Base-by-base conservation (phyloP, 345 rosid genomes). In the Melastoma malabathricum region DNA sequence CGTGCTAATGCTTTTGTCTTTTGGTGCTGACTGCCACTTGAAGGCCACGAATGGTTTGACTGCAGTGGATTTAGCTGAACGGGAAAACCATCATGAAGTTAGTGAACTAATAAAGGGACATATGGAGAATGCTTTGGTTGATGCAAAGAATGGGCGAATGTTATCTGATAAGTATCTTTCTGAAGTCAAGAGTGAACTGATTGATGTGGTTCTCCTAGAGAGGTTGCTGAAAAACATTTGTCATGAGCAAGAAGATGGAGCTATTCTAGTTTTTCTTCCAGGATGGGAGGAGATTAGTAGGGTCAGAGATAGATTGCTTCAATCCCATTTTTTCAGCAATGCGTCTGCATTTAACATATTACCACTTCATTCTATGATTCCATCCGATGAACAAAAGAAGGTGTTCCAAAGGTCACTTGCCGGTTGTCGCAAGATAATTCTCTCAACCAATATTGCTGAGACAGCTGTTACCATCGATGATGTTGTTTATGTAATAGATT, bases 241-340 rank as follows among this genome's bases (percentile, higher is more conserved):
- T 66, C 48, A 34, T 19, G 85, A 72, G 65, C 82, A 94, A 14
- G 60, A 66, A 60, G 84, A 73, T 56, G 98, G 95, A 50, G 98
- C 95, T 27, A 79, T 90, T 68, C 92, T 90, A 63, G 85, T 90
- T 62, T 90, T 90, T 67, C 87, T 84, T 71, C 96, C 95, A 19
- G 98, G 96, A 29, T 90, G 98, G 98, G 98, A 87, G 54, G 95
- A 87, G 59, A 90, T 90, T 58, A 92, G 75, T 63, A 78, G 60
- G 66, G 75, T 72, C 12, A 53, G 79, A 66, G 83, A 76, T 66
- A 82, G 69, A 55, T 69, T 90, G 64, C 73, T 65, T 43, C 79
- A 71, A 25, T 80, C 74, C 48, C 72, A 73, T 3, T 64, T 73
- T 53, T 84, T 92, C 56, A 70, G 61, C 27, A 75, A 78, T 62